These are phyloP conservation scores for Aspergillus diversus DNA, from an alignment of 495 filamentous ascomycete species.

Conservation along the genomic window DNA sequence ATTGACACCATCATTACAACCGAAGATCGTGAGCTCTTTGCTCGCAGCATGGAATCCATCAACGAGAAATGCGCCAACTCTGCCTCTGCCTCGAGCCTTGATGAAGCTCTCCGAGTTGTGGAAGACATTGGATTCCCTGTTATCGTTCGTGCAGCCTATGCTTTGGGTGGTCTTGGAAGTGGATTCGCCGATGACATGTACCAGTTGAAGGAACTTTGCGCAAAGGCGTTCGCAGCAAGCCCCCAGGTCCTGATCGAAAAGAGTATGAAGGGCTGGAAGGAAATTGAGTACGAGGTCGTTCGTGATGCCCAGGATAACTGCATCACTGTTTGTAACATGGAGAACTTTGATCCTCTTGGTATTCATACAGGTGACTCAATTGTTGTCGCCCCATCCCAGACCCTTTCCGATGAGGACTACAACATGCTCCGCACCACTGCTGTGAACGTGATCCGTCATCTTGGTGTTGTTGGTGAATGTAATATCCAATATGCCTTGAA, in stretches of 20 bases:
- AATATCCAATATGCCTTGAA: constrained; percentile 99
- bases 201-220: constrained; percentile 89
- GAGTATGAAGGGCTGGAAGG: constrained; percentile 99
- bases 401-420: constrained; percentile 96
- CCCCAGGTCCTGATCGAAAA: constrained; percentile 95
- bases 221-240: constrained; percentile 90
- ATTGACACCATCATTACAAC: constrained; percentile 98
- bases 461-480: constrained; percentile 97
- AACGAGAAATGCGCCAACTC: constrained; percentile 98
- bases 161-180: constrained; percentile 91
- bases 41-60: constrained; percentile 97
- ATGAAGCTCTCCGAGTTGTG: constrained; percentile 83
- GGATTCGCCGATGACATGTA: constrained; percentile 91
- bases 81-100: constrained; percentile 81
- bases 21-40: constrained; percentile 95
- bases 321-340: constrained; percentile 99
- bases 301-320: constrained; percentile 96
- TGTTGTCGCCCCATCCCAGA: constrained; percentile 96
- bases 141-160: constrained; percentile 96
- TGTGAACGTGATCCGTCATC: constrained; percentile 97
- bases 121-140: constrained; percentile 93
- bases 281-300: constrained; percentile 98
- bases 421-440: constrained; percentile 98
- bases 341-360: constrained; percentile 98
- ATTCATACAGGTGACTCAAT: constrained; percentile 99